phyloP scores from a whole-genome alignment of 75 land plant species.

The Adiantum capillusveneris region DNA sequence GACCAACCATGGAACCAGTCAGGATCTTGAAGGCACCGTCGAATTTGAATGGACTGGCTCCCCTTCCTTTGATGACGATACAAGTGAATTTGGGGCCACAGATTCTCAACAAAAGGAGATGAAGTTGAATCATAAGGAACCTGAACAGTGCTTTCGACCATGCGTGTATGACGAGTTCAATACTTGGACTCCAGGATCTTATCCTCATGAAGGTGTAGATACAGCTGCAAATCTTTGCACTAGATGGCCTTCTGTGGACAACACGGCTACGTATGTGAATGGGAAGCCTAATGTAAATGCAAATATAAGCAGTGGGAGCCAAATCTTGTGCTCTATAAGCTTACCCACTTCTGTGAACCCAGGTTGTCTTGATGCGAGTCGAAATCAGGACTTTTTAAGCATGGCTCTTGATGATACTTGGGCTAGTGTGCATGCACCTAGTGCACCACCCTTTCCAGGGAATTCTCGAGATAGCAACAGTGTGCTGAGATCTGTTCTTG shows the following conservation, averaged over 20 bases:
- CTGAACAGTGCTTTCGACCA: background rate
- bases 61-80: background rate
- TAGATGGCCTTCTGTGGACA: constrained; percentile 6
- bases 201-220: background rate
- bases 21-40: constrained; percentile 37
- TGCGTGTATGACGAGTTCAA: background rate
- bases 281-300: constrained; percentile 43
- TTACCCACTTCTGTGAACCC: no score
- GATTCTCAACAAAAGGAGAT: background rate
- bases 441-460: constrained; percentile 84
- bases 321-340: no score
- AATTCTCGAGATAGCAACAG: constrained; percentile 13
- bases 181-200: background rate
- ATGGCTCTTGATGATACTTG: background rate
- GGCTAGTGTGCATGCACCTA: constrained; percentile 61
- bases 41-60: background rate
- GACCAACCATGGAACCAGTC: constrained; percentile 23
- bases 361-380: no score
- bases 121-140: background rate
- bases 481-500: constrained; percentile 44
- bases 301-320: constrained; percentile 6
- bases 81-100: background rate
- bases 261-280: constrained; percentile 71
- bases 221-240: background rate
- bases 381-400: no score